Evolutionary conservation across 2,329 filamentous ascomycete species (phyloP), one percentile per base, ranked within the genome.

Genomic region (Ilyonectria mors-panacis): DNA sequence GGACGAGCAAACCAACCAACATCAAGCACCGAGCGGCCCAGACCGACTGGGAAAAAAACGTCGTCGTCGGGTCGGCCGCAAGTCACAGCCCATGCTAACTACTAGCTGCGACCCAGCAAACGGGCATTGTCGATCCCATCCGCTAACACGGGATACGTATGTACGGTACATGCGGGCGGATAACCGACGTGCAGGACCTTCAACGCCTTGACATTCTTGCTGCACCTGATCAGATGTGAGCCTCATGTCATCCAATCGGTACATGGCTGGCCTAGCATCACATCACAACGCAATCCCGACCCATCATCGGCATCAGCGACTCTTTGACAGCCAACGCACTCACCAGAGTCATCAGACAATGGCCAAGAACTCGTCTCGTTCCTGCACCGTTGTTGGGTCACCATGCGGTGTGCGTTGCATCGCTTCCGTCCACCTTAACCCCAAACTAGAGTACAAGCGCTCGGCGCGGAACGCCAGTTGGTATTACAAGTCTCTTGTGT

Each of bases 61-160:
- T 35, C 23, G 53, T 48, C 37, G 68, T 71, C 68, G 65, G 68
- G 53, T 48, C 37, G 68, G 72, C 68, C 67, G 68, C 67, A 68
- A 59, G 59, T 67, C 63, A 30, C 63, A 67, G 63, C 65, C 60
- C 56, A 61, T 51, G 35, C 57, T 60, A 61, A 61, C 58, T 42
- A 26, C 30, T 67, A 72, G 65, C 56, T 60, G 47, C 51, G 57
- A 63, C 63, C 63, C 63, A 60, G 63, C 63, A 70, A 72, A 67
- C 63, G 57, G 39, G 61, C 61, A 57, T 58, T 60, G 72, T 72
- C 63, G 70, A 74, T 74, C 72, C 45, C 58, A 64, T 48, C 66
- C 51, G 61, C 35, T 64, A 71, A 68, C 60, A 69, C 35, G 55
- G 55, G 63, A 47, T 59, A 51, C 54, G 37, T 63, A 53, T 35